Percentiles rank a stretch among this genome's conserved stretches.
These are phyloP conservation scores for Emmonsiellopsis sp. DNA, from an alignment of 2,329 filamentous ascomycete genomes.

Conservation along the genomic window DNA sequence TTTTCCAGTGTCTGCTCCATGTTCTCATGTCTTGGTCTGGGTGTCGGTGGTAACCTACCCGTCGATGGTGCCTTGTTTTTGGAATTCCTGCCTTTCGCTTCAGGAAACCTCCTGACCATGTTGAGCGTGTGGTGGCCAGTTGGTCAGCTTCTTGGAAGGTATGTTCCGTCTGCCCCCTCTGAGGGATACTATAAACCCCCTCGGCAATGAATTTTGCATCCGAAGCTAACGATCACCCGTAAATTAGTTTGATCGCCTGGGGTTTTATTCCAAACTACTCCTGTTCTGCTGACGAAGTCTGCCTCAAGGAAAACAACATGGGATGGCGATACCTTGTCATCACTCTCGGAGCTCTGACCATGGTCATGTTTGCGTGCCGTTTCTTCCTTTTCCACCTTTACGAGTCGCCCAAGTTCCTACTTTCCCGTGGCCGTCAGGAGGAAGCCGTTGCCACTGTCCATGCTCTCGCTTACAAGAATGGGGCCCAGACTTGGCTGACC, in stretches of 20 bases:
- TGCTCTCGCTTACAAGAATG: conserved; percentile 65
- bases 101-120: conserved; percentile 64
- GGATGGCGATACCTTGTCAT: conserved; percentile 70
- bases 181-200: not conserved
- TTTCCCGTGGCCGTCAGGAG: conserved; percentile 64
- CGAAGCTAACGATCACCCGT: conserved; percentile 1
- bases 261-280: conserved; percentile 63
- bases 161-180: not conserved
- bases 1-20: conserved; percentile 45
- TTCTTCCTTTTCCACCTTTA: conserved; percentile 75
- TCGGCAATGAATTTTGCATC: not conserved
- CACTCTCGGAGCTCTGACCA: conserved; percentile 62
- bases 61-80: conserved; percentile 75
- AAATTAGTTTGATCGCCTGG: conserved; percentile 52
- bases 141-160: conserved; percentile 60
- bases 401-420: conserved; percentile 77
- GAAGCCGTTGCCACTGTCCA: conserved; percentile 76
- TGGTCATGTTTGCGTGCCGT: conserved; percentile 67
- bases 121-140: conserved; percentile 84
- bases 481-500: conserved; percentile 63
- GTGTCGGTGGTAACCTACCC: conserved; percentile 67
- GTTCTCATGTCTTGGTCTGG: conserved; percentile 55
- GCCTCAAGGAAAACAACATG: conserved; percentile 47
- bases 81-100: conserved; percentile 70
- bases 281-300: conserved; percentile 31